These are phyloP conservation scores for Plasmodium vivax DNA, from an alignment of 169 alveolate genomes.

Conservation along the genomic window DNA sequence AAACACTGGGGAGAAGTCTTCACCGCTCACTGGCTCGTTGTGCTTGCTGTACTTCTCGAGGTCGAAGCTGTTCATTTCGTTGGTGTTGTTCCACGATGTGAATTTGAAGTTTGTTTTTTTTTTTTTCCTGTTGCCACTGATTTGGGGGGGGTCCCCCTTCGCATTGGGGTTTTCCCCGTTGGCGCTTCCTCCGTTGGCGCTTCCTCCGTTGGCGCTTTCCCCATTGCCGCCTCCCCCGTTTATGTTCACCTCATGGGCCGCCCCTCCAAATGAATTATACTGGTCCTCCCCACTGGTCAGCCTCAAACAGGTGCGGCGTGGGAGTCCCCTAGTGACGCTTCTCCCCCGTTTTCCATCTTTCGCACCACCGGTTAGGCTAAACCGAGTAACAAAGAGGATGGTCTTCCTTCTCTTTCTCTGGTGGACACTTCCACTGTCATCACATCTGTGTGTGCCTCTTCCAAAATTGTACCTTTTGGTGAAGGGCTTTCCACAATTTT, in stretches of 20 bases:
- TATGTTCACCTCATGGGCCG: neutral
- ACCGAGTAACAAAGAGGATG: neutral
- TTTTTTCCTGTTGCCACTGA: neutral
- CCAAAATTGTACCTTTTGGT: neutral
- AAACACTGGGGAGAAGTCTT: neutral
- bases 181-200: too few species aligned
- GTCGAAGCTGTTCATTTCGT: constrained; percentile 50
- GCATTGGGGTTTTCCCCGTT: neutral
- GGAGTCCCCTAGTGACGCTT: neutral
- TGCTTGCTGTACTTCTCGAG: constrained; percentile 35
- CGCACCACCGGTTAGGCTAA: neutral
- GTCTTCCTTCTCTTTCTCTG: neutral
- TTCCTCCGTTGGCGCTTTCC: neutral
- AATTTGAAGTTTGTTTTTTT: constrained; percentile 33
- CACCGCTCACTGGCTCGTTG: constrained; percentile 6
- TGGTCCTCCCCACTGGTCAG: neutral
- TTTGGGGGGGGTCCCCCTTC: neutral
- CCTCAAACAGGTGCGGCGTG: neutral
- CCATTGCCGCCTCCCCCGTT: neutral
- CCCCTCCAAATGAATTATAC: neutral
- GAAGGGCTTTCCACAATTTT: neutral
- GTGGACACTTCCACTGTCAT: neutral
- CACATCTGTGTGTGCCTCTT: neutral
- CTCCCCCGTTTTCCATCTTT: neutral
- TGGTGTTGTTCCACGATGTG: constrained; percentile 63